phyloP scores from a whole-genome alignment of 148 eudicot species.

The Vaccinium vitisidaea region DNA sequence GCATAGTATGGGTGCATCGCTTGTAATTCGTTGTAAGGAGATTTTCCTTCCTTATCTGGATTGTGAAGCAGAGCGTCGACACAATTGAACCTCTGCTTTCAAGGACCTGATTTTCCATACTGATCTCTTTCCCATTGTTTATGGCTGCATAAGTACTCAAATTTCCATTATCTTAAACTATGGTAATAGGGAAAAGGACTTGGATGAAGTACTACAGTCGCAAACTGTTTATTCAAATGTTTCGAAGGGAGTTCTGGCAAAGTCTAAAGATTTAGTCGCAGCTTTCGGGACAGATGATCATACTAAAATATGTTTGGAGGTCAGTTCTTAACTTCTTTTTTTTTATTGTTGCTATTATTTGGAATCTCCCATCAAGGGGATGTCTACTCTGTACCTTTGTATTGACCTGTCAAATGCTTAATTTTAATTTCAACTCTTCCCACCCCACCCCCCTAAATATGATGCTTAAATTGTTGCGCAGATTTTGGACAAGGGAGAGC shows the following conservation, averaged over 20 bases:
- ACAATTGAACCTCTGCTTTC: neutral
- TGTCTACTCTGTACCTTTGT: neutral
- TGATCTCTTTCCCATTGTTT: neutral
- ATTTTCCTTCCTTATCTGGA: neutral
- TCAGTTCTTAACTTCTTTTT: conserved; percentile 14
- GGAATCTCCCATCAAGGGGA: neutral
- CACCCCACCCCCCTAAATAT: too few species aligned
- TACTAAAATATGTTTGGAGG: conserved; percentile 82
- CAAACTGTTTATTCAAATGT: conserved; percentile 91
- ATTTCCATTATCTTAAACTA: neutral
- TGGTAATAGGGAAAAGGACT: conserved; percentile 72
- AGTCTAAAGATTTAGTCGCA: conserved; percentile 70
- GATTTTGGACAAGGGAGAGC: conserved; percentile 99
- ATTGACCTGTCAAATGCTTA: neutral
- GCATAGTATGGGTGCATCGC: too few species aligned
- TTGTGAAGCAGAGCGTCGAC: neutral
- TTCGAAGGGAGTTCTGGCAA: conserved; percentile 88
- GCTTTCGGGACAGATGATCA: conserved; percentile 92
- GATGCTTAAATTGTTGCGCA: conserved; percentile 17
- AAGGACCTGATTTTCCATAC: neutral
- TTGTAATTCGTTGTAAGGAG: neutral
- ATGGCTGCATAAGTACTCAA: neutral
- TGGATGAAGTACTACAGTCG: conserved; percentile 96
- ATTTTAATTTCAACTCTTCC: neutral
- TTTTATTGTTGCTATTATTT: neutral